Evolutionary conservation across 2,329 filamentous ascomycete genomes (phyloP), one percentile per base, ranked within the genome.

Genomic region (Claviceps sp.): DNA sequence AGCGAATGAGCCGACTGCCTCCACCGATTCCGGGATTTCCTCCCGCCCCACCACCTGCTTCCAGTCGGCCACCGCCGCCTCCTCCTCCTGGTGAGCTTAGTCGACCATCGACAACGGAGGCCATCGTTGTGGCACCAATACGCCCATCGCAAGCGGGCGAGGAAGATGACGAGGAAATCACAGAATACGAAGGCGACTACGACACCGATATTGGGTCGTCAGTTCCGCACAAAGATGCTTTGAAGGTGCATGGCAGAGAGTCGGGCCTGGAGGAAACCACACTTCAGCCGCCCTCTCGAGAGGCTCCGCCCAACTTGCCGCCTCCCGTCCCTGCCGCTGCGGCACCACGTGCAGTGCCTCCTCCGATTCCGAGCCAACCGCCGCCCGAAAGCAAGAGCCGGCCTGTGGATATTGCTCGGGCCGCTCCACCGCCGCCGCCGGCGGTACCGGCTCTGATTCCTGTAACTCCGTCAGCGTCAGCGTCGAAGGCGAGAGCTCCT

Each of bases 171-270:
- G 88, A 86, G 54, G 89, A 94, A 61, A 78, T 88, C 37, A 94
- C 88, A 0, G 91, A 96, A 63, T 97, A 97, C 62, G 93, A 98
- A 64, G 93, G 91, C 6, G 93, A 97, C 63, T 97, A 97, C 64
- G 93, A 97, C 60, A 97, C 93, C 6, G 93, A 97, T 64, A 97
- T 97, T 63, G 90, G 86, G 1, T 88, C 90, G n/a, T 85, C 88
- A 9, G 88, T 81, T n/a, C 88, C 86, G 52, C 88, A 95, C 67
- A 96, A 95, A 68, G 91, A 95, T 69, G 90, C 91, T 1, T 69
- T 97, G 55, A 95, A 91, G 66, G 73, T 87, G 8, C 88, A 95
- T 65, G 79, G 77, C 7, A 79, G 85, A 51, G 87, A 91, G 46
- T 80, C 84, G 6, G 94, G 86, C 63, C 64, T 86, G 51, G 88